Conservation (phyloP, 805 yeast species). For the Ogataea methanolica region DNA sequence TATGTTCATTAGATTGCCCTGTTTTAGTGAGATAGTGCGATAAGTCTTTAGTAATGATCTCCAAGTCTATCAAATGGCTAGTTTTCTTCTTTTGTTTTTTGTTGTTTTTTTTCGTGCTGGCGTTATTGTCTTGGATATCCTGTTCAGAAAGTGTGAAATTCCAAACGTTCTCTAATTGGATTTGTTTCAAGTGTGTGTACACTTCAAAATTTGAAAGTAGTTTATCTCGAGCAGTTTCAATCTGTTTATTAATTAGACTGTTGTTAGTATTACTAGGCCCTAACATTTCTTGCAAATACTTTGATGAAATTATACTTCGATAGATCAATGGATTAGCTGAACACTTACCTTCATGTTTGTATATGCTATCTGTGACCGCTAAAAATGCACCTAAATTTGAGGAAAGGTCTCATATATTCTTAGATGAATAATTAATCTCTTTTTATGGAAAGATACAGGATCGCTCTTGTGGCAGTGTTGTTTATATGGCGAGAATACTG, state of each 20-base stretch:
- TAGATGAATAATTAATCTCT: too few relatives aligned
- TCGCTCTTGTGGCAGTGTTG: too few relatives aligned
- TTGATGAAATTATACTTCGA: background rate
- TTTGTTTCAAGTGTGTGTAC: slow-evolving; percentile 43
- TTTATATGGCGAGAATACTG: too few relatives aligned
- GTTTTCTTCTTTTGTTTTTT: slow-evolving; percentile 25
- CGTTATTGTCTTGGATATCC: slow-evolving; percentile 5
- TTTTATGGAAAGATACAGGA: too few relatives aligned
- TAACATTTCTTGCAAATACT: background rate
- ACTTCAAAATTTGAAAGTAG: slow-evolving; percentile 68
- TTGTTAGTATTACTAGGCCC: background rate
- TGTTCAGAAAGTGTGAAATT: slow-evolving; percentile 28
- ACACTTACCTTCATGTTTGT: background rate
- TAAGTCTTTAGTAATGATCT: slow-evolving; percentile 45
- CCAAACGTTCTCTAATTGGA: slow-evolving; percentile 46
- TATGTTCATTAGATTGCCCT: slow-evolving; percentile 31
- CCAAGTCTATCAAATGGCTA: slow-evolving; percentile 40
- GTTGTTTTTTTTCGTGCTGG: slow-evolving; percentile 8
- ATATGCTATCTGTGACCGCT: too few relatives aligned
- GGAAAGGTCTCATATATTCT: too few relatives aligned
- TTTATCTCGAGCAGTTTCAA: slow-evolving; percentile 48
- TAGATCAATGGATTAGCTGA: background rate
- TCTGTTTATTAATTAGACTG: slow-evolving; percentile 20
- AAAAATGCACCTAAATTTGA: too few relatives aligned
- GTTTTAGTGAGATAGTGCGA: slow-evolving; percentile 36